Evolutionary conservation across 805 yeast species (phyloP).

Genomic region (Suhomyces vadensis): DNA sequence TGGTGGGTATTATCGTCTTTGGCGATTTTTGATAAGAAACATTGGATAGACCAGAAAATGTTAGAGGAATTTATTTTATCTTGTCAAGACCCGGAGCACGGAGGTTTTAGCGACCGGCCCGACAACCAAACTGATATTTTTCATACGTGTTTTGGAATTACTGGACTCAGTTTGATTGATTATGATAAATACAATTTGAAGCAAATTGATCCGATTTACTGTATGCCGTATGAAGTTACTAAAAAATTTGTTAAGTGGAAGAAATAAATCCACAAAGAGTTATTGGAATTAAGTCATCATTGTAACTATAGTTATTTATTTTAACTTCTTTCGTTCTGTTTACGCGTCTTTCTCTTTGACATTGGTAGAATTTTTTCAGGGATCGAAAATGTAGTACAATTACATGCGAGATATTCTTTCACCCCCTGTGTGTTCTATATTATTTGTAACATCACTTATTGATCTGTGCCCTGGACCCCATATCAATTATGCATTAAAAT

Average conservation of each 20-base stretch:
- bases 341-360: too few species aligned
- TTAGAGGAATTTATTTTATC: constrained; percentile 65
- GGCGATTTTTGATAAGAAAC: constrained; percentile 60
- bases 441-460: too few species aligned
- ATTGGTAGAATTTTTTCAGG: too few species aligned
- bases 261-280: too few species aligned
- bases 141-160: constrained; percentile 87
- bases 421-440: too few species aligned
- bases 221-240: constrained; percentile 65
- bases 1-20: constrained; percentile 94
- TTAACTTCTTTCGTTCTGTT: too few species aligned
- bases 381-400: too few species aligned
- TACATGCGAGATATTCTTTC: too few species aligned
- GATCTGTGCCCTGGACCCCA: too few species aligned
- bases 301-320: too few species aligned
- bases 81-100: constrained; percentile 75
- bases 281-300: too few species aligned
- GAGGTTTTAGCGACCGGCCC: constrained; percentile 92
- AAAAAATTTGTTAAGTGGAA: constrained; percentile 30
- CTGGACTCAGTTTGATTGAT: constrained; percentile 81
- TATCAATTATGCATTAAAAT: too few species aligned
- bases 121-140: constrained; percentile 91
- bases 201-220: constrained; percentile 82
- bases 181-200: constrained; percentile 50
- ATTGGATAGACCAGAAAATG: constrained; percentile 74